phyloP scores from a whole-genome alignment of 139 green algal genomes.

The Deuterostichococcus epilithicus region DNA sequence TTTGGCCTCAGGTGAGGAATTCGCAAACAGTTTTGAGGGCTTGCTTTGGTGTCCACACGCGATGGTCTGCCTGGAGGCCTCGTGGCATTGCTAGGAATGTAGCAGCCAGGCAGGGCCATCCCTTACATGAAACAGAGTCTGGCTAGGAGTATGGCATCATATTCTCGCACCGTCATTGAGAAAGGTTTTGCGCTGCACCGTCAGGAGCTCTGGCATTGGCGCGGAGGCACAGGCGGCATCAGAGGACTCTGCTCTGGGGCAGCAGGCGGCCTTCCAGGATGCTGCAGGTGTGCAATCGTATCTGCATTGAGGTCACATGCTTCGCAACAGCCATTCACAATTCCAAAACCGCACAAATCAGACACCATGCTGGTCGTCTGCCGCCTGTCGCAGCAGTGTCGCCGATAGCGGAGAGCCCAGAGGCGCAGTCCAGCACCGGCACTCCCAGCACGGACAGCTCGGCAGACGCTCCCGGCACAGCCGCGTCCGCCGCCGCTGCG shows the following conservation, averaged over 20 bases:
- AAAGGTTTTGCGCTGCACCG: background rate
- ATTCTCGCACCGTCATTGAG: too few species aligned
- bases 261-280: background rate
- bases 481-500: background rate
- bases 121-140: background rate
- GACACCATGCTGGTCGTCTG: too few species aligned
- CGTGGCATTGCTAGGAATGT: background rate
- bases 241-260: background rate
- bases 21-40: background rate
- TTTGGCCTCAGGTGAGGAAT: constrained; percentile 7
- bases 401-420: constrained; percentile 15
- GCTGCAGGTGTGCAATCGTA: background rate
- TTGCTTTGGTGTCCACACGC: too few species aligned
- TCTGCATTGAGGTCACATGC: background rate
- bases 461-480: background rate
- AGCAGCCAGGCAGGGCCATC: background rate
- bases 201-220: background rate
- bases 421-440: background rate
- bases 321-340: background rate
- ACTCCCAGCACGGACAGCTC: background rate
- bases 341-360: background rate
- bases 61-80: background rate
- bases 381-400: background rate
- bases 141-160: too few species aligned
- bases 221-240: too few species aligned